Evolutionary conservation across 2,329 filamentous ascomycete genomes (phyloP).

Genomic region (Chaetomium olivaceum): DNA sequence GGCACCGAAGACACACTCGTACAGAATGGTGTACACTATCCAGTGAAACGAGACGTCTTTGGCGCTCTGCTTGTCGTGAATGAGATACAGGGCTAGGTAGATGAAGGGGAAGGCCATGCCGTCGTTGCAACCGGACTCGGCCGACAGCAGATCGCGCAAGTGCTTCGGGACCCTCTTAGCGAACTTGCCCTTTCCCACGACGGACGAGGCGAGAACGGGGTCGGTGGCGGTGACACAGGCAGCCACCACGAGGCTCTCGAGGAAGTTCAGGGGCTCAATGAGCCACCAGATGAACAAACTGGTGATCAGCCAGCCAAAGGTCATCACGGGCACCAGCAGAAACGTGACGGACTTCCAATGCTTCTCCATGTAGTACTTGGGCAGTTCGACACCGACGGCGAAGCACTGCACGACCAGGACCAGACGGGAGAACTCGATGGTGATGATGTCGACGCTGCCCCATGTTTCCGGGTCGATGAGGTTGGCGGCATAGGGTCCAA

Average conservation of each 20-base stretch:
- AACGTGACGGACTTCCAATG: conserved; percentile 93
- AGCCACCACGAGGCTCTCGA: conserved; percentile 82
- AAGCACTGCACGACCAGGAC: conserved; percentile 92
- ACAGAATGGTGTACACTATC: conserved; percentile 85
- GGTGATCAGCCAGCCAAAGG: conserved; percentile 88
- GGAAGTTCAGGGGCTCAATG: conserved; percentile 75
- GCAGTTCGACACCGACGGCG: conserved; percentile 85
- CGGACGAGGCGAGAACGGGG: conserved; percentile 93
- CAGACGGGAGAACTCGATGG: conserved; percentile 84
- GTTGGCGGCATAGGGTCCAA: conserved; percentile 80
- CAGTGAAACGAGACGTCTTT: conserved; percentile 76
- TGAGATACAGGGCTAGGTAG: conserved; percentile 87
- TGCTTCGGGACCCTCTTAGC: conserved; percentile 97
- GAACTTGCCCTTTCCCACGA: conserved; percentile 98
- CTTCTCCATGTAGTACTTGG: conserved; percentile 93
- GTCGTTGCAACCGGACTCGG: conserved; percentile 98
- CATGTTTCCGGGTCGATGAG: conserved; percentile 74
- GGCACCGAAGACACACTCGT: conserved; percentile 93
- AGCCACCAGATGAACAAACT: conserved; percentile 96
- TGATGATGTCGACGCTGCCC: conserved; percentile 84
- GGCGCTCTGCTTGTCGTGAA: conserved; percentile 73
- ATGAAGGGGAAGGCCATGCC: conserved; percentile 99
- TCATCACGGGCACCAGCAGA: conserved; percentile 93
- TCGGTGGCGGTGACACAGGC: conserved; percentile 97
- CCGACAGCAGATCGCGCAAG: conserved; percentile 89